phyloP scores from a whole-genome alignment of 202 grass and related monocot species.

The Tripidium arundinaceum region DNA sequence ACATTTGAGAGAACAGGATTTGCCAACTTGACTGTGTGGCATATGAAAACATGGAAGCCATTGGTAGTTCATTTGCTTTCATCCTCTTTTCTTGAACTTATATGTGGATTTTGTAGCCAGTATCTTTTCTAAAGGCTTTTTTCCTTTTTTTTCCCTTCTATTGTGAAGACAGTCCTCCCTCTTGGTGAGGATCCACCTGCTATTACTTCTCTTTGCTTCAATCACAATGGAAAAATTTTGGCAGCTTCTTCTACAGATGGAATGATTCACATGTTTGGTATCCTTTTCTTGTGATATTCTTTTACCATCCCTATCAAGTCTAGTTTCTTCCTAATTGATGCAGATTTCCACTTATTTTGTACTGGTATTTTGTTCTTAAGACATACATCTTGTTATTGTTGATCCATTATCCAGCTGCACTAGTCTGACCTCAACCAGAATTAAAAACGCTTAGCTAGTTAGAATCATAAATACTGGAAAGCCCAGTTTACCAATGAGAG shows the following conservation, averaged over 20 bases:
- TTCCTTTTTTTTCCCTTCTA: not conserved
- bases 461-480: not conserved
- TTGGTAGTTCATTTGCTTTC: conserved; percentile 59
- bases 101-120: conserved; percentile 6
- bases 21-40: conserved; percentile 86
- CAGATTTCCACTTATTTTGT: not conserved
- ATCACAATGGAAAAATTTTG: conserved; percentile 97
- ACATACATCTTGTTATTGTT: not conserved
- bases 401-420: not conserved
- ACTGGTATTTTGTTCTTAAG: not conserved
- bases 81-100: conserved; percentile 18
- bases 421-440: not conserved
- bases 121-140: conserved; percentile 3
- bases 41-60: conserved; percentile 96
- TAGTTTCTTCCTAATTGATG: conserved; percentile 1
- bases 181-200: conserved; percentile 95
- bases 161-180: conserved; percentile 82
- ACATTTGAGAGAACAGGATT: conserved; percentile 78
- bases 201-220: conserved; percentile 92
- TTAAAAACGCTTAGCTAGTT: not conserved
- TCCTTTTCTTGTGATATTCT: conserved; percentile 43
- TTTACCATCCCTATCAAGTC: not conserved
- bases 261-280: conserved; percentile 99
- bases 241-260: conserved; percentile 90
- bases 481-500: not conserved